Evolutionary conservation across 2,329 filamentous ascomycete species (phyloP), one percentile per base, ranked within the genome.

Genomic region (Neofusicoccum sp.): DNA sequence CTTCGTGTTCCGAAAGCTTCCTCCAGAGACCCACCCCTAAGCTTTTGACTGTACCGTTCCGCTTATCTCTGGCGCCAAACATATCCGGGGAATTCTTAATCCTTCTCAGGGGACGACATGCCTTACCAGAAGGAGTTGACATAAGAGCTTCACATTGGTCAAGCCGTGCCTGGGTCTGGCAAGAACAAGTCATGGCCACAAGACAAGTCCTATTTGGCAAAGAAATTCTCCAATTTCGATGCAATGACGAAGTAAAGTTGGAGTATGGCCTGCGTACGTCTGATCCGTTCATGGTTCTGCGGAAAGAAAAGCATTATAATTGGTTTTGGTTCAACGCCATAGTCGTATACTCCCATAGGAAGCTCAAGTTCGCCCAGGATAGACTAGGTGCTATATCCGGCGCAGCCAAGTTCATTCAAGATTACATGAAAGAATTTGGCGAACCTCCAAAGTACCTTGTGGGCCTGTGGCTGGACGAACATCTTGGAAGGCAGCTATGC

Each of bases 101-200:
- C 16, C 34, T 22, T 37, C 48, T 50, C 8, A 8, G 44, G 29
- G 2, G 22, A 22, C n/a, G 4, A 31, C 28, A 12, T 22, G 22
- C 22, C 22, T 22, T 2, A 22, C 28, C 22, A 47, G 48, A 34
- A 16, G 9, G n/a, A 34, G n/a, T 11, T 41, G 37, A 41, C 37
- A 2, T 41, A 2, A 8, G 37, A 9, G 14, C 9, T 41, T 41
- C 37, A 8, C 8, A n/a, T 9, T 41, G 37, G 37, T 9, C 8
- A 8, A 16, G 48, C n/a, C 48, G 48, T 22, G 48, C 48, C 6
- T 50, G 48, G 48, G 48, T 50, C 33, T 50, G 48, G 48, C 48
- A 50, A 29, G 48, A 50, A 29, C 48, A 50, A 9, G n/a, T n/a
- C 33, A 3, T 50, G 2, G 16, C 48, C 31, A 28, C 48, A 2